Evolutionary conservation across 1,284 basidiomycete genomes (phyloP), one percentile per base, ranked within the genome.

Genomic region (Austroboletus sp.): DNA sequence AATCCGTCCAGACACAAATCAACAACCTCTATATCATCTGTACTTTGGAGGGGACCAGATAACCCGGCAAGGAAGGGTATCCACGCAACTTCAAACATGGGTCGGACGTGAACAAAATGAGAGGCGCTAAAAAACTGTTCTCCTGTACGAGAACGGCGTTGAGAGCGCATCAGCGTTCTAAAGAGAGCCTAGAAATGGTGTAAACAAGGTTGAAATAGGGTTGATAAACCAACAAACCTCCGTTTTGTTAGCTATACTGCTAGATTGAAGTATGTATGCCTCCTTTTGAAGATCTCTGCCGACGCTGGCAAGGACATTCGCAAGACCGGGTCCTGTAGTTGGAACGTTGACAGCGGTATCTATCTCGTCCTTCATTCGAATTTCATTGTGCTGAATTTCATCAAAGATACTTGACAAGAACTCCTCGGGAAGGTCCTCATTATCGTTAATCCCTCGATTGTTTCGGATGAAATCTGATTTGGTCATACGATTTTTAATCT

Each of bases 51-150:
- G 7, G 92, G 92, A 0, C 82, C 89, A 5, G 93, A 96, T 29
- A 97, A 73, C 5, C 92, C 93, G 6, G 94, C 94, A 13, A 98
- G 75, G 66, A 96, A 91, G 2, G 94, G 82, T 70, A 97, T 96
- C 94, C 94, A 98, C 11, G 91, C 92, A 15, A 96, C 91, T 66
- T 97, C 93, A 58, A 98, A 96, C 94, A 98, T 98, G 32, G 93
- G 93, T 27, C 82, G 79, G 48, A 96, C 93, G 63, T 98, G 94
- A 51, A 96, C 81, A 53, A 92, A 89, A 59, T 96, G 89, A 0
- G 91, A 95, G 0, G 94, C 94, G 54, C 88, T 89, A 70, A 93
- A 95, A 70, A 90, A 98, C 52, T 93, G 86, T 53, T 94, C 89
- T 26, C 73, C 78, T 8, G 72, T 69, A 61, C 79, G 82, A 1